Base-by-base conservation (phyloP, 495 filamentous ascomycete species). In the Talaromyces ruber region DNA sequence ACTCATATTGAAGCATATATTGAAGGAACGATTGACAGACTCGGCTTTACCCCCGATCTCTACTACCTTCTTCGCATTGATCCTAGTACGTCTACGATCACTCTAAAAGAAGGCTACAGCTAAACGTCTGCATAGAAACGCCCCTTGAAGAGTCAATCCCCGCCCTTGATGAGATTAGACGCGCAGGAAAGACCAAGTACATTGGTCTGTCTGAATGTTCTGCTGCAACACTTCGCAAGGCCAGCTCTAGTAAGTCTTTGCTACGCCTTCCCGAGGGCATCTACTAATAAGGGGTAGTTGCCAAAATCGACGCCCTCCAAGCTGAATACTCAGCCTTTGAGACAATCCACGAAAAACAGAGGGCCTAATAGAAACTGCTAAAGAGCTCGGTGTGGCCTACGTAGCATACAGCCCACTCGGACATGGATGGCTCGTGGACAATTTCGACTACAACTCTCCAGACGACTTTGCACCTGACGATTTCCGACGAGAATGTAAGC, bases 301-400 rank as follows among this genome's bases (percentile, higher is more conserved):
- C 77, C 64, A 77, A 74, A 61, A 80, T 81, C 39, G 77, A 80
- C 50, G 79, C 79, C n/a, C 58, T 81, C 22, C 79, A 81, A 64
- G 77, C 77, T 9, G 79, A 81, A 51, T 81, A 80, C 64, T 81
- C 79, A 0, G 76, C 78, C 4, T 80, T 80, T 52, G 77, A 81
- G 67, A 81, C 77, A 22, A 6, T 81, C 0, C 78, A 80, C 59
- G 74, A 79, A 64, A 74, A 64, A 74, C 71, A 29, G 72, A 75
- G 34, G 71, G 68, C 11, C 59, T 78, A 30, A 75, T 80, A 30
- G 71, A 76, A 3, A 70, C 77, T 1, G 67, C 67, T 16, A 74
- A 69, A 58, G 77, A 80, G 47, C 63, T 80, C 6, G 75, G 67
- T 4, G 66, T 80, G 1, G 73, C 77, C 24, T 79, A 73, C 45